Conservation (phyloP, 345 rosid genomes). For the Euphorbia tirucalli region DNA sequence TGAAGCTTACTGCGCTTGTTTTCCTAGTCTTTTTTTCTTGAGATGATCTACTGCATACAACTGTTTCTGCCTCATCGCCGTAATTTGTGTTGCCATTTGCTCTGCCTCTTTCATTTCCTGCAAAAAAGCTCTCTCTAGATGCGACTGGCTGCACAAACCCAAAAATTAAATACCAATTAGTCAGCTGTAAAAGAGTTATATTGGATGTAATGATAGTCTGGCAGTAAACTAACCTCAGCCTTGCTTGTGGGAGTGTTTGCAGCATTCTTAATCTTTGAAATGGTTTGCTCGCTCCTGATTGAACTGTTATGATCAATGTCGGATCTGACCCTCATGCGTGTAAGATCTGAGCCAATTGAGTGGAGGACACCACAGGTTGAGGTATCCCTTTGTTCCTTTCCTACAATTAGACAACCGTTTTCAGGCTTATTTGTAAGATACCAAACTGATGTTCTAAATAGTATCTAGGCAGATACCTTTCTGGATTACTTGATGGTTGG, state of each 20-base stretch:
- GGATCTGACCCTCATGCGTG: conserved; percentile 77
- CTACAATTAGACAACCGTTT: conserved; percentile 26
- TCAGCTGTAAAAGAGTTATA: background rate
- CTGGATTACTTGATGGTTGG: conserved; percentile 24
- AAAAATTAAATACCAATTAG: conserved; percentile 4
- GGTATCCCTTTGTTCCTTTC: conserved; percentile 41
- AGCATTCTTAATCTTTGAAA: conserved; percentile 46
- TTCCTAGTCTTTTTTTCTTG: conserved; percentile 69
- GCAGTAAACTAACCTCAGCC: conserved; percentile 49
- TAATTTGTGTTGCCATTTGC: conserved; percentile 33
- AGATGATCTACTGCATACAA: conserved; percentile 48
- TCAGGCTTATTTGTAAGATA: background rate
- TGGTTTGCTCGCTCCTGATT: conserved; percentile 54
- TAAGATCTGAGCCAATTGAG: conserved; percentile 89
- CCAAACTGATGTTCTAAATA: background rate
- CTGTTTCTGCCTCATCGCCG: conserved; percentile 39
- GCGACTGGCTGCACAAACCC: conserved; percentile 56
- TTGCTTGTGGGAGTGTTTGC: conserved; percentile 74
- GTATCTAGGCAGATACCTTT: conserved; percentile 29
- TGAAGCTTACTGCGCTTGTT: conserved; percentile 69
- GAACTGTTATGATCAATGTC: conserved; percentile 52
- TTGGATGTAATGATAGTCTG: background rate
- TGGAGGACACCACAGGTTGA: conserved; percentile 86
- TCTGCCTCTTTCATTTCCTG: conserved; percentile 39
- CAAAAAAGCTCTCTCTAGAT: conserved; percentile 75